Base-by-base conservation (phyloP, 1,284 basidiomycete genomes). In the Coriolopsis trogii region DNA sequence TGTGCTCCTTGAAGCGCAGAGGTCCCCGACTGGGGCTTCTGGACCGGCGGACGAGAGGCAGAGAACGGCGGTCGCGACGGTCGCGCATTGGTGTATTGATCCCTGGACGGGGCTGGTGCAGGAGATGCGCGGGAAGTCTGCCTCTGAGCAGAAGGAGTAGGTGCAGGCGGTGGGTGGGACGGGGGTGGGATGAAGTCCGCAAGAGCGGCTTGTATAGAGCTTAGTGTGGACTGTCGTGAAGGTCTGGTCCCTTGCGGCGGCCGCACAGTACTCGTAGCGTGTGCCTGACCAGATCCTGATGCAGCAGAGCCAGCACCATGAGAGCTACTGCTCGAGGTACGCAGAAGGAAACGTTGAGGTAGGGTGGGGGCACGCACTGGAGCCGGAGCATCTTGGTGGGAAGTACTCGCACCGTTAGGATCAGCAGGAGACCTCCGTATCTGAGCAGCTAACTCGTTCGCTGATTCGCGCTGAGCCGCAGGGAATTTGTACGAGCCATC, bases 401-500 rank as follows among this genome's bases (percentile, higher is more conserved):
- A 45, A 6, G 30, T 37, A 42, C 46, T 49, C 36, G 39, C 21
- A 40, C 23, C 21, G 20, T 34, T 46, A 9, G 18, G n/a, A 28
- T 41, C 23, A 7, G 4, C 8, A 20, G 29, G 24, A 5, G 43
- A 21, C 1, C 41, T 37, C 0, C 46, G 41, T 20, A 56, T 37
- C 40, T 55, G 54, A 4, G 50, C 53, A 29, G 54, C 51, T 12
- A 59, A 30, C 16, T 42, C 53, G 33, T 50, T 44, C 24, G 45
- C 51, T 1, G 51, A 49, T 10, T 41, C 54, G 0, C 49, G 46
- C 45, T 50, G 58, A 24, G 44, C 49, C 2, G 54, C 55, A 4
- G 53, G 48, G 12, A 63, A 42, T 5, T 59, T 65, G 41, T 78
- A 77, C 2, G 70, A 67, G 12, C 75, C 75, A 41, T 73, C 70